Evolutionary conservation across 352 stramenopile species (phyloP).

Genomic region (Globisporangium iwayamae): DNA sequence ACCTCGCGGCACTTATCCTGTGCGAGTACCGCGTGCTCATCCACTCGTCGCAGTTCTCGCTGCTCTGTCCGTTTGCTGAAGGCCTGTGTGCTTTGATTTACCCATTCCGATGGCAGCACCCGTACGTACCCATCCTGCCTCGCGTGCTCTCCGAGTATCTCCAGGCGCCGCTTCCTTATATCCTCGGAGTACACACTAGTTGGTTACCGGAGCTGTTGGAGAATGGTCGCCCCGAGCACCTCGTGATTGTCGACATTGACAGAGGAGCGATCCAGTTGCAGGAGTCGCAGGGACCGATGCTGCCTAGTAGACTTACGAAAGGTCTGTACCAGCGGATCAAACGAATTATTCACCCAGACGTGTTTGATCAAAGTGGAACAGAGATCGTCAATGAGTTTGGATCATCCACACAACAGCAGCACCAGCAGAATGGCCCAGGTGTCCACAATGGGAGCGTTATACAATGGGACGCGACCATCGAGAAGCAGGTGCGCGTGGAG

Average conservation of each 20-base stretch:
- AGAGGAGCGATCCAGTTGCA: slow-evolving; percentile 59
- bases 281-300: slow-evolving; percentile 45
- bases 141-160: slow-evolving; percentile 81
- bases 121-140: slow-evolving; percentile 79
- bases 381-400: slow-evolving; percentile 6
- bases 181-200: slow-evolving; percentile 70
- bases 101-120: slow-evolving; percentile 84
- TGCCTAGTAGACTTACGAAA: slow-evolving; percentile 50
- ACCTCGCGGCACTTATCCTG: slow-evolving; percentile 63
- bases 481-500: slow-evolving; percentile 66
- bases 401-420: neutral
- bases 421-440: neutral
- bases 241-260: slow-evolving; percentile 82
- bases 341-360: slow-evolving; percentile 40
- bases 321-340: slow-evolving; percentile 49
- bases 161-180: slow-evolving; percentile 79
- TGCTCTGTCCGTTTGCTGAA: slow-evolving; percentile 72
- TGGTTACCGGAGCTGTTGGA: slow-evolving; percentile 70
- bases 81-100: slow-evolving; percentile 77
- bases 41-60: slow-evolving; percentile 70
- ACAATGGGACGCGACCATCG: slow-evolving; percentile 35
- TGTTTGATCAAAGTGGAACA: slow-evolving; percentile 13
- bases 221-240: slow-evolving; percentile 65
- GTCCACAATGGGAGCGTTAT: neutral
- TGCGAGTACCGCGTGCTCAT: slow-evolving; percentile 81